phyloP scores from a whole-genome alignment of 345 rosid species.

The Salix caprea region DNA sequence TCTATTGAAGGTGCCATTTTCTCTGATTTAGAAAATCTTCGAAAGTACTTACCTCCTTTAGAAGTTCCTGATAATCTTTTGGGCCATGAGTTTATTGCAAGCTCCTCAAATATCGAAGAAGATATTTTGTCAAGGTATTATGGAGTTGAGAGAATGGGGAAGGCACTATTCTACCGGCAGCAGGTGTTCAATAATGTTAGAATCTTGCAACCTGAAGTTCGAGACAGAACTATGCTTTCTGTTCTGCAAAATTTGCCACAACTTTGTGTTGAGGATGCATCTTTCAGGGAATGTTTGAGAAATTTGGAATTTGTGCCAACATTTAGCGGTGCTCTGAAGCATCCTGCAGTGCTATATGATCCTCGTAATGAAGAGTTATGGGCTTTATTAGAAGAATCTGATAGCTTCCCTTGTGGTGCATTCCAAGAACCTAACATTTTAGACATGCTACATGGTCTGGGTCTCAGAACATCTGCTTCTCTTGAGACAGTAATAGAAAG shows the following conservation, averaged over 20 bases:
- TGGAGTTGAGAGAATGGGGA: constrained; percentile 75
- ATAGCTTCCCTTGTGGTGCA: constrained; percentile 64
- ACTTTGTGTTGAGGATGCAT: constrained; percentile 67
- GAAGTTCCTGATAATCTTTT: constrained; percentile 60
- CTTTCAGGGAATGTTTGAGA: constrained; percentile 61
- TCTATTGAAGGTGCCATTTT: constrained; percentile 44
- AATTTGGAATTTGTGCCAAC: constrained; percentile 86
- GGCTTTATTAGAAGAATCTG: constrained; percentile 77
- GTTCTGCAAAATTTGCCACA: constrained; percentile 76
- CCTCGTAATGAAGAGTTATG: constrained; percentile 82
- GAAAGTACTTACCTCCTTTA: constrained; percentile 68
- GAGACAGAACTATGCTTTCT: constrained; percentile 71
- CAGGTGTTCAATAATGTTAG: constrained; percentile 54
- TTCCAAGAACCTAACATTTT: constrained; percentile 60
- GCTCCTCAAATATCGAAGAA: constrained; percentile 58
- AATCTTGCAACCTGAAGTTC: constrained; percentile 69
- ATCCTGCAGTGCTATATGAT: constrained; percentile 71
- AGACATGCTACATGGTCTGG: constrained; percentile 87
- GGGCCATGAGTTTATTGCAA: constrained; percentile 57
- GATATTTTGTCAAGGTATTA: constrained; percentile 60
- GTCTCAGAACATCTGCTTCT: constrained; percentile 74
- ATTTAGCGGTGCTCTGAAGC: constrained; percentile 47
- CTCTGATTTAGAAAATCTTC: constrained; percentile 73
- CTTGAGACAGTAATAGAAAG: constrained; percentile 75
- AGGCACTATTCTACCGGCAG: constrained; percentile 65